Evolutionary conservation across 176 grass and related monocot species (phyloP).

Genomic region (Oryza punctata): DNA sequence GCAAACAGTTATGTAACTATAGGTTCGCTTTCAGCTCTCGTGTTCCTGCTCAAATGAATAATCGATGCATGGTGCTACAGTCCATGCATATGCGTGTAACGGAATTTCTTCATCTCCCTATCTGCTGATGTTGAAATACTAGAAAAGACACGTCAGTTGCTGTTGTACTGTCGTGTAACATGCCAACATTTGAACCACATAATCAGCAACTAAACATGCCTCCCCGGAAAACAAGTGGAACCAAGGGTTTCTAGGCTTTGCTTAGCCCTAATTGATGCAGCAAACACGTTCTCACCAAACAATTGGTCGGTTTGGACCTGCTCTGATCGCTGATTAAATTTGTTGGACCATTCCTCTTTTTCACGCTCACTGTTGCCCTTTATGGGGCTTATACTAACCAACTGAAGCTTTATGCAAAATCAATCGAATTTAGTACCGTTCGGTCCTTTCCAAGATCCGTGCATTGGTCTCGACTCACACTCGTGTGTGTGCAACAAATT

Average conservation of each 20-base stretch:
- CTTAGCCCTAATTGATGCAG: conserved; percentile 13
- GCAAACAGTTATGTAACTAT: background rate
- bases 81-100: background rate
- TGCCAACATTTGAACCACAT: background rate
- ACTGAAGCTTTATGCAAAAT: background rate
- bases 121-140: background rate
- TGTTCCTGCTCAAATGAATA: background rate
- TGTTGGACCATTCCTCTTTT: conserved; percentile 28
- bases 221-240: background rate
- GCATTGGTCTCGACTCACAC: background rate
- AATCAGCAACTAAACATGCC: background rate
- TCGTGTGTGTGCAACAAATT: background rate
- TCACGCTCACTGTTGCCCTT: background rate
- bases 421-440: background rate
- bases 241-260: background rate
- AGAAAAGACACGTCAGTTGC: background rate
- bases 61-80: background rate
- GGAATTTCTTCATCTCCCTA: background rate
- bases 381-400: background rate
- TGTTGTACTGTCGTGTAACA: background rate
- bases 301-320: conserved; percentile 4
- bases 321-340: conserved; percentile 6
- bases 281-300: conserved; percentile 32
- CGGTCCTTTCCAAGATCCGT: no score
- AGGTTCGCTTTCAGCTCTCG: conserved; percentile 5